Base-by-base conservation (phyloP, 2,329 filamentous ascomycete genomes). In the Pseudonectria buxi region DNA sequence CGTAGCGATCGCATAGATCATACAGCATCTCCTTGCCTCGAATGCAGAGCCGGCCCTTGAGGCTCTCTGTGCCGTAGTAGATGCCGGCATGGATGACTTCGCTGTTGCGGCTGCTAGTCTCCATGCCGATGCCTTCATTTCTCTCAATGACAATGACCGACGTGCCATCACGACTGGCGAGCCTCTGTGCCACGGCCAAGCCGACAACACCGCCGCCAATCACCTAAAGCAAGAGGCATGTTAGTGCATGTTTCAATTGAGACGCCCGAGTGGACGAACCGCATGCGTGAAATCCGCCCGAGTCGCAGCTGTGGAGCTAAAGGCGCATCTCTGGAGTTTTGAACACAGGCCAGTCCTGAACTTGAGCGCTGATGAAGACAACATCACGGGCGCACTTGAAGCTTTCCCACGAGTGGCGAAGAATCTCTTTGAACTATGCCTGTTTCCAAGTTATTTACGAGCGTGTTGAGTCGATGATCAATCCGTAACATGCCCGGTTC, bases 1-100 rank as follows among this genome's bases (percentile, higher is more conserved):
- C 61, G 51, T 85, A 68, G 37, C 65, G 65, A 5, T 65, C 62
- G 66, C 90, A 95, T 28, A 94, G 76, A 4, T 69, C 71, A 63
- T 98, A 98, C 40, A 96, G 69, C 57, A 87, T 69, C 24, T 81
- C 57, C 49, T 81, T 81, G 40, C 92, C 92, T 24, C 69, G 67
- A 45, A 95, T 70, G 64, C 92, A 98, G 10, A 98, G 76, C 12
- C 66, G 65, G 1, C 89, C 87, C 64, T 98, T 98, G 35, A 95
- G 76, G 2, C 80, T 82, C 27, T 65, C 62, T 6, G 70, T 57
- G 12, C 84, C 86, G 62, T 95, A 95, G 72, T 95, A 96, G 45
- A 96, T 74, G 11, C 92, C 92, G 1, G 86, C 92, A 59, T 98
- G 92, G 50, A 98, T 94, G 36, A 96, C 90, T 73, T 96, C 89